Evolutionary conservation across 371 early-diverging fungal species (phyloP), one percentile per base, ranked within the genome.

Genomic region (Mucor circinelloides): DNA sequence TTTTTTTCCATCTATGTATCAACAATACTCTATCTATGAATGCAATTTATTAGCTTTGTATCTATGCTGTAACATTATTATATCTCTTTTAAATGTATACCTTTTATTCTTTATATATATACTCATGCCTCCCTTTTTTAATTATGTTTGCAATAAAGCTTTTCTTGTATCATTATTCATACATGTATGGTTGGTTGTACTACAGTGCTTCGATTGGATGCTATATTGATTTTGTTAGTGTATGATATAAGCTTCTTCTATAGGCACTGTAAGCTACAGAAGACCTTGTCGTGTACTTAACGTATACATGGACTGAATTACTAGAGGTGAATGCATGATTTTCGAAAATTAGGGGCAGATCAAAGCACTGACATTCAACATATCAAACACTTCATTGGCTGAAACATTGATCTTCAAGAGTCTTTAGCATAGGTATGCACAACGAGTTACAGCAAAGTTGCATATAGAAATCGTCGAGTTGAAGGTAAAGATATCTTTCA

Each of bases 91-190:
- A 44, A 44, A 44, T 46, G 46, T 46, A 46, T 46, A 46, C 46
- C 46, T 46, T n/a, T 46, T 40, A 40, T 40, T 40, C 40, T 46
- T 46, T 44, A 42, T 44, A 44, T 44, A 44, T 44, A 44, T 44
- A 46, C 21, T 46, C 46, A 46, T 46, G 46, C 46, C 21, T 21
- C 21, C 19, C n/a, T n/a, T 44, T 44, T 44, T 19, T 44, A 21
- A 46, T 46, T 46, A 46, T 46, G 46, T 46, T 46, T 46, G 46
- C 46, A 46, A 46, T 46, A 46, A 46, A 46, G 46, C 46, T 46
- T 46, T n/a, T 46, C 40, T 46, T 46, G 46, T 46, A 46, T 46
- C 19, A 44, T 44, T 44, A 44, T 19, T 44, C 8, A 13, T 44
- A 5, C 2, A 6, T 15, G 1, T 42, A 3, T 1, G n/a, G 17